Base-by-base conservation (phyloP, 1,284 basidiomycete species). In the Phlebopus sp. region DNA sequence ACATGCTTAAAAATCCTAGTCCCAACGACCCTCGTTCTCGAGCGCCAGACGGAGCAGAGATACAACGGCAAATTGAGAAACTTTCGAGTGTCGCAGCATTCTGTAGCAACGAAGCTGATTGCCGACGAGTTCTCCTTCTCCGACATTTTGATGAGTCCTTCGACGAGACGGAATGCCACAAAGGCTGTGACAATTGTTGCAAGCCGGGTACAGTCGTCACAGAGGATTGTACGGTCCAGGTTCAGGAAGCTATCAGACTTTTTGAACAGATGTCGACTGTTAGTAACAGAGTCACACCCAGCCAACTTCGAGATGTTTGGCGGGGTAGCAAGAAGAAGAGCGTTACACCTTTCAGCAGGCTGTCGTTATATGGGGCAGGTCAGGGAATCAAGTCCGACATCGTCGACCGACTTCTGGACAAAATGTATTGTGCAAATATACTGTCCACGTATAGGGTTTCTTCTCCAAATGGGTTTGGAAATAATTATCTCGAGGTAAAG, bases 41-140 rank as follows among this genome's bases (percentile, higher is more conserved):
- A 3, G 51, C 49, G 13, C 55, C 50, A 0, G 75, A 75, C 41
- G 44, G 57, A 8, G n/a, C 38, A 6, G 82, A 86, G 54, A 80
- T 79, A 56, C 71, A 78, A 41, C 77, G 82, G 11, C 79, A 82
- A 52, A 68, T 73, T 39, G 75, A 77, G 18, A 78, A 77, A 25
- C 64, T 90, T 25, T 63, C 64, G 1, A 69, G 69, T 21, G 78
- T 82, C 36, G 74, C 86, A 11, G 71, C 80, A 44, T 99, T 86
- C 67, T 95, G 91, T 67, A 66, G 73, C 47, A 93, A 97, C 68
- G 77, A 81, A 49, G 82, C 84, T 31, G 90, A 92, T 57, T 99
- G 96, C 61, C 85, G 97, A 8, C 84, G 97, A 1, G 77, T 79
- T 2, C 90, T 92, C 59, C 76, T 99, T 15, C 77, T 99, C 37